Base-by-base conservation (phyloP, 306 rosid genomes). In the Myrica gale region DNA sequence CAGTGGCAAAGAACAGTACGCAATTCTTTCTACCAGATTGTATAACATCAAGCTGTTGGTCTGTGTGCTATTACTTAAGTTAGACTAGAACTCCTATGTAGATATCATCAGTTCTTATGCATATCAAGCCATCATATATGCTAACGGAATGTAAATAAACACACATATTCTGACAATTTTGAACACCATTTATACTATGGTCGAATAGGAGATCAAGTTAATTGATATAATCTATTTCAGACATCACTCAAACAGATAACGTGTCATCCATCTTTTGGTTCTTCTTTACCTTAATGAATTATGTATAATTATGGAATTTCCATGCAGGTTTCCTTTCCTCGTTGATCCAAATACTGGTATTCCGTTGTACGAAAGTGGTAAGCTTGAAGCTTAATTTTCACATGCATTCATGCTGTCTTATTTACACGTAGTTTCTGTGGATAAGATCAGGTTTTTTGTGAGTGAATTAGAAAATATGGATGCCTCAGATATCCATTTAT, bases 1-100 rank as follows among this genome's bases (percentile, higher is more conserved):
- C 19, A 96, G 98, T 72, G 98, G 98, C 82, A 89, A 89, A 83
- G 93, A 93, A 84, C 96, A 80, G 98, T 93, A 90, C 32, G 98
- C 74, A 79, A 70, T 77, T 87, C 82, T 76, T 69, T 82, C 67
- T 65, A 44, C 46, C 67, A 56, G 39, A 20, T 72, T 46, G 66
- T 57, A 78, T 70, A 62, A 60, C 58, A 58, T 74, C 51, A 39
- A 70, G 75, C 44, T 71, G 44, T 79, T 63, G 48, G 26, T 61
- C 11, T 26, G 68, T 32, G 10, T 52, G 57, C 15, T 19, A 13
- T 52, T 32, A 32, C 37, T 32, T 52, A 19, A 52, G 57, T 52
- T 52, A 11, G 20, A 16, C 19, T 52, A 16, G 21, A 52, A 16
- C 57, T 13, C 57, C 57, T 4, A 4, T 16, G 5, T 52, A 17